phyloP scores from a whole-genome alignment of 192 early-diverging fungal genomes.

The Dissophora ornata region DNA sequence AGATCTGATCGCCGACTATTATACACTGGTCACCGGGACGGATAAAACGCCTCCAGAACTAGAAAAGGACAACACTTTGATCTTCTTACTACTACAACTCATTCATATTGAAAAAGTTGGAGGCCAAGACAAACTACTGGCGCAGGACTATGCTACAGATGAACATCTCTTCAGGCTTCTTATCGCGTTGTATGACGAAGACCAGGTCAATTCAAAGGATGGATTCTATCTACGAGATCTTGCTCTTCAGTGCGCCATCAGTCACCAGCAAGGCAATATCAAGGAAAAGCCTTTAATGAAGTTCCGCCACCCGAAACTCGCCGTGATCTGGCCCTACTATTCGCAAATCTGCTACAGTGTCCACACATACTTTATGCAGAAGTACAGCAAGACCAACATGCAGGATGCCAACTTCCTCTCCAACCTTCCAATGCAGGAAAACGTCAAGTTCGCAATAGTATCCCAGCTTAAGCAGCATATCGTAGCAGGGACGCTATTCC shows the following conservation, averaged over 20 bases:
- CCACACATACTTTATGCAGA: conserved; percentile 58
- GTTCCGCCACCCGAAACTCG: conserved; percentile 75
- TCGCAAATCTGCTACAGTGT: conserved; percentile 63
- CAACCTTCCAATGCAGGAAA: conserved; percentile 63
- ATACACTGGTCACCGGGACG: conserved; percentile 19
- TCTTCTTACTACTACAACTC: conserved; percentile 79
- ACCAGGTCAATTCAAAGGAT: conserved; percentile 77
- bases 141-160: conserved; percentile 74
- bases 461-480: conserved; percentile 60
- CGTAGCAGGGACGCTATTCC: conserved; percentile 65
- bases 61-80: conserved; percentile 77
- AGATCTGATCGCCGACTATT: conserved; percentile 37
- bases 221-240: conserved; percentile 81
- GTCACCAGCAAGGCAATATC: conserved; percentile 70
- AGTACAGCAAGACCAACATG: conserved; percentile 64
- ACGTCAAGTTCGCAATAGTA: conserved; percentile 63
- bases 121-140: conserved; percentile 59
- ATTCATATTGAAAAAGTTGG: conserved; percentile 75
- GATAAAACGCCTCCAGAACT: conserved; percentile 43
- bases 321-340: conserved; percentile 70
- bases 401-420: conserved; percentile 38
- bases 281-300: conserved; percentile 75
- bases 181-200: conserved; percentile 77
- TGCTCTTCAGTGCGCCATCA: conserved; percentile 79
- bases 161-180: conserved; percentile 79